Conservation (phyloP, 1,284 basidiomycete genomes). For the Amylostereum chailletii region DNA sequence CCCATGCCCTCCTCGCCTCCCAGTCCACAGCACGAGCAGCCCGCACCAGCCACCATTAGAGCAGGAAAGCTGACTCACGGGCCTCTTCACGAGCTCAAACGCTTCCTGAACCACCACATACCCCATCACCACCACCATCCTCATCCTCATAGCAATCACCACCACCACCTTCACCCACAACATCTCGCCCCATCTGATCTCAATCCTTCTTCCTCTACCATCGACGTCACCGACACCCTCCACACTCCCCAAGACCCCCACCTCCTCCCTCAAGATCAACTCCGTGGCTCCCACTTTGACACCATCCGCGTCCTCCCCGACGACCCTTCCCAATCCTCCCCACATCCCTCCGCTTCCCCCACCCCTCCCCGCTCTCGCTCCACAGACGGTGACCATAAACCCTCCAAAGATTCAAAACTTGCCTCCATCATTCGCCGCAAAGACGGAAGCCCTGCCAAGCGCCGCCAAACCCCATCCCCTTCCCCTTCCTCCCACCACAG, state of each 20-base stretch:
- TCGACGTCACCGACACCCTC: slow-evolving; percentile 16
- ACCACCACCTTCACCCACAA: slow-evolving; percentile 3
- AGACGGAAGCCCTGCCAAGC: slow-evolving; percentile 30
- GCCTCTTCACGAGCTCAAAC: slow-evolving; percentile 83
- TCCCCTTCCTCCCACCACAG: slow-evolving; percentile 16
- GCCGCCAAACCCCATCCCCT: slow-evolving; percentile 16
- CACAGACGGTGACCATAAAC: background rate
- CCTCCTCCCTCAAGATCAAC: slow-evolving; percentile 24
- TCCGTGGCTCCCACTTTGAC: slow-evolving; percentile 28
- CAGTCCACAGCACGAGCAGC: slow-evolving; percentile 8
- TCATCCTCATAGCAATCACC: slow-evolving; percentile 6
- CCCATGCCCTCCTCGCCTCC: slow-evolving; percentile 15
- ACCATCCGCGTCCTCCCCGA: slow-evolving; percentile 22
- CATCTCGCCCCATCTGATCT: background rate
- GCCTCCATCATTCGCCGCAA: slow-evolving; percentile 30
- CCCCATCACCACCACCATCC: slow-evolving; percentile 35
- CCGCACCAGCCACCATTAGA: slow-evolving; percentile 14
- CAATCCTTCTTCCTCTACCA: slow-evolving; percentile 7
- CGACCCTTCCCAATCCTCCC: slow-evolving; percentile 19
- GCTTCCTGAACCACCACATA: slow-evolving; percentile 87
- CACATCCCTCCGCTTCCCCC: slow-evolving; percentile 14
- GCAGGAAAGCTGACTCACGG: slow-evolving; percentile 37
- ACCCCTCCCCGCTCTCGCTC: slow-evolving; percentile 7
- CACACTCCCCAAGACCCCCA: slow-evolving; percentile 28
- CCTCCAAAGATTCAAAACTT: slow-evolving; percentile 10